phyloP scores from a whole-genome alignment of 2,329 filamentous ascomycete genomes.

The Colletotrichum limetticola region DNA sequence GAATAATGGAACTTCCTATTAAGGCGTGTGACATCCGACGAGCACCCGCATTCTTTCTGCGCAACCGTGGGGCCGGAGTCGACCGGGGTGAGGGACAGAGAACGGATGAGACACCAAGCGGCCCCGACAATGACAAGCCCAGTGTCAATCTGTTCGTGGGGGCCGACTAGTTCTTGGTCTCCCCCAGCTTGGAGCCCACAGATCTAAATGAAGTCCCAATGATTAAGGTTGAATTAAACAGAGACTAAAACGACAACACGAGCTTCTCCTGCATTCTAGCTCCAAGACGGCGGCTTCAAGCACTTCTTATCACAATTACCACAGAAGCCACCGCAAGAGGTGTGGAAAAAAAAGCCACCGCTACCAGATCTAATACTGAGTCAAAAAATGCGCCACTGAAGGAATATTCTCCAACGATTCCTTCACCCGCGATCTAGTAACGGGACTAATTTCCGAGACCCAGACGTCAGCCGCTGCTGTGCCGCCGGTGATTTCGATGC shows the following conservation, averaged over 20 bases:
- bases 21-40: neutral
- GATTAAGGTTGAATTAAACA: neutral
- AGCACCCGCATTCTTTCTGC: constrained; percentile 1
- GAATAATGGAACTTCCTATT: constrained; percentile 21
- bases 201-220: neutral
- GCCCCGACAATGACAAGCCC: neutral
- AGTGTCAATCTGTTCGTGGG: neutral
- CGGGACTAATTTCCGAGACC: constrained; percentile 21
- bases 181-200: neutral
- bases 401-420: constrained; percentile 11
- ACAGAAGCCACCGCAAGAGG: neutral
- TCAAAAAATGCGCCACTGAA: neutral
- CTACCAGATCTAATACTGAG: neutral
- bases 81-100: neutral
- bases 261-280: neutral
- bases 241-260: constrained; percentile 5
- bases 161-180: neutral
- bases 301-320: neutral
- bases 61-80: neutral
- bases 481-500: constrained; percentile 19
- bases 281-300: neutral
- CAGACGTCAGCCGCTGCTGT: constrained; percentile 13
- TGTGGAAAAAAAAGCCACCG: neutral
- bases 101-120: constrained; percentile 14
- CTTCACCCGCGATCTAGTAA: neutral